Evolutionary conservation across 2,329 filamentous ascomycete genomes (phyloP), one percentile per base, ranked within the genome.

Genomic region (Aspergillus aculeatus): DNA sequence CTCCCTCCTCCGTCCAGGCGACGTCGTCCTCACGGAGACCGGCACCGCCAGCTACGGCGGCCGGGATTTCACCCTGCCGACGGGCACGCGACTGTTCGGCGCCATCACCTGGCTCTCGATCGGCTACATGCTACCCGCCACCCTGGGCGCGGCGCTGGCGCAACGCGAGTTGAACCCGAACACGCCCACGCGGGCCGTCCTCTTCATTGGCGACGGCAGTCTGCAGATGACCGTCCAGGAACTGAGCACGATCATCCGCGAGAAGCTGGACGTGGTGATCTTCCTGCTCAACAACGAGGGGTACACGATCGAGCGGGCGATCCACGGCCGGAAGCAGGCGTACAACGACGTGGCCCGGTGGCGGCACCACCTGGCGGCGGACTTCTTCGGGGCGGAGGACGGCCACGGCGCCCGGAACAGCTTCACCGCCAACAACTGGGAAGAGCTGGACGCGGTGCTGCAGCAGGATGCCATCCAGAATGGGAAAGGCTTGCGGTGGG

Each of bases 221-320:
- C 81, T 89, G 60, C 83, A 88, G 64, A 83, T 89, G 75, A 89
- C 86, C 0, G 85, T 82, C 0, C 87, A 90, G 68, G 86, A 89
- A 63, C 75, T 90, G 4, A 82, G 83, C 14, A 87, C 85, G 2
- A 88, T 89, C 65, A 84, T 89, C 64, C 77, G 77, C 16, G 77
- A 83, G 58, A 77, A 79, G 3, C 75, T 85, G 23, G 76, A 83
- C 41, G 77, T 82, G 3, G 74, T 79, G 7, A 71, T 77, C 21
- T 79, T 87, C 60, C 67, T 86, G 9, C 80, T 86, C 64, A 86
- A 86, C 66, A 87, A 86, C 57, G 78, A 82, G 29, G 84, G 84
- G 0, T 86, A 86, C 64, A 84, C 84, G 0, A 84, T 86, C 52
- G 84, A 86, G 73, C 74, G 84, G 7, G 77, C 78, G 50, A 86